Base-by-base conservation (phyloP, 768 basidiomycete species). In the Rhodotorula babjevae region DNA sequence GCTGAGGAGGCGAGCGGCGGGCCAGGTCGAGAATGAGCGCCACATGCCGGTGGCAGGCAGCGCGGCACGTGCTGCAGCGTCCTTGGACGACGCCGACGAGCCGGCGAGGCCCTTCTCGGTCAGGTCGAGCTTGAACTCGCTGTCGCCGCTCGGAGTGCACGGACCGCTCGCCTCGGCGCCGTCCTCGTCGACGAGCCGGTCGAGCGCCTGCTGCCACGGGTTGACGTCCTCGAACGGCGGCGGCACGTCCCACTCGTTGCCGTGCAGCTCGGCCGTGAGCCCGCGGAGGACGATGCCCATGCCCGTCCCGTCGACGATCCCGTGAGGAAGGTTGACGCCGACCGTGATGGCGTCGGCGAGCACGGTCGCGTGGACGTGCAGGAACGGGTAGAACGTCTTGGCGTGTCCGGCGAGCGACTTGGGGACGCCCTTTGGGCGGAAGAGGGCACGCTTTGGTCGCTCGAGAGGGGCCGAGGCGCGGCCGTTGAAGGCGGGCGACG, bases 261-360 rank as follows among this genome's bases (percentile, higher is more conserved):
- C 59, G 23, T 55, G 56, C 66, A 67, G 59, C 29, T 67, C 66
- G 23, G 58, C 47, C 4, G 27, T 16, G 19, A 67, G 12, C 18
- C 59, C 66, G 0, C 7, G 0, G 15, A 61, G 8, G 6, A 67
- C 50, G 49, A 40, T 0, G 8, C 59, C 59, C 25, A 52, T 19
- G 0, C 58, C 66, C 9, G 31, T 67, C 10, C 47, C 66, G 40
- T 67, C 66, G 29, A 61, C 42, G 3, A 31, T 14, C 4, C 65
- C 65, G 25, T 67, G 66, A 36, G 66, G 59, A 16, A 67, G 21
- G 14, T 27, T 21, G n/a, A 67, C 40, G n/a, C 59, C 50, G 27
- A 61, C 52, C 9, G 42, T 27, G 36, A 67, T 16, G 25, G 66
- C 47, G 40, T 67, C 66, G 15, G 18, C 9, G 36, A 61, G 29